Evolutionary conservation across 2,329 filamentous ascomycete species (phyloP).

Genomic region (Aspergillus niger): DNA sequence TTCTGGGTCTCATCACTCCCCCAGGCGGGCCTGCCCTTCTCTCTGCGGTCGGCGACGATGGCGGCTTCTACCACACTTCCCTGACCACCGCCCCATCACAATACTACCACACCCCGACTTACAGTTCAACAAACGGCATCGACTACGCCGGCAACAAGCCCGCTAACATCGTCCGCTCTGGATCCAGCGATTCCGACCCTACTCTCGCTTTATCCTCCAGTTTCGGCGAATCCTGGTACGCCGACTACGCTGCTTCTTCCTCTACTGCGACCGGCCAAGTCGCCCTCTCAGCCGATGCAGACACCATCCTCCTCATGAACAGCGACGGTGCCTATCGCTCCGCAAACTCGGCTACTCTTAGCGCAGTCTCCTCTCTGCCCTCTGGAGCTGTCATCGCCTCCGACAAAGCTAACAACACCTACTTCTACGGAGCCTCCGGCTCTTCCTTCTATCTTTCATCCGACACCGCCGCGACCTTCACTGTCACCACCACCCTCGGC

Average conservation of each 20-base stretch:
- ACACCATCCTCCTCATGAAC: conserved; percentile 41
- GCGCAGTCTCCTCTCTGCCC: conserved; percentile 49
- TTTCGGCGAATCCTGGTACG: conserved; percentile 54
- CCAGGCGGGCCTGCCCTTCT: conserved; percentile 56
- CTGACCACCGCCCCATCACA: conserved; percentile 48
- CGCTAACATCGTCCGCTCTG: conserved; percentile 54
- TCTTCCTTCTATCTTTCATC: conserved; percentile 56
- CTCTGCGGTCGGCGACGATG: conserved; percentile 55
- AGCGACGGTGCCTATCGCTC: conserved; percentile 23
- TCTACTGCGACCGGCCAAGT: conserved; percentile 49
- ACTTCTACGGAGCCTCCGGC: conserved; percentile 56
- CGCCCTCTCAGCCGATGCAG: conserved; percentile 55
- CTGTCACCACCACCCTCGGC: conserved; percentile 40
- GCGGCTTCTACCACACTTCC: conserved; percentile 48
- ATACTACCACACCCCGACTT: conserved; percentile 53
- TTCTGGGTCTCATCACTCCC: conserved; percentile 53
- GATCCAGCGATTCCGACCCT: conserved; percentile 44
- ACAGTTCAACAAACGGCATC: conserved; percentile 49
- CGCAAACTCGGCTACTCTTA: conserved; percentile 39
- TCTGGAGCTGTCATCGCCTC: conserved; percentile 54
- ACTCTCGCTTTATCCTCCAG: conserved; percentile 53
- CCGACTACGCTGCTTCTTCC: conserved; percentile 51
- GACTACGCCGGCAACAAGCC: conserved; percentile 46
- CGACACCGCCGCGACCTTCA: conserved; percentile 52
- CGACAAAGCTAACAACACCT: conserved; percentile 56